Conservation (phyloP, 2,329 filamentous ascomycete species). For the Acrocalymma vagum region DNA sequence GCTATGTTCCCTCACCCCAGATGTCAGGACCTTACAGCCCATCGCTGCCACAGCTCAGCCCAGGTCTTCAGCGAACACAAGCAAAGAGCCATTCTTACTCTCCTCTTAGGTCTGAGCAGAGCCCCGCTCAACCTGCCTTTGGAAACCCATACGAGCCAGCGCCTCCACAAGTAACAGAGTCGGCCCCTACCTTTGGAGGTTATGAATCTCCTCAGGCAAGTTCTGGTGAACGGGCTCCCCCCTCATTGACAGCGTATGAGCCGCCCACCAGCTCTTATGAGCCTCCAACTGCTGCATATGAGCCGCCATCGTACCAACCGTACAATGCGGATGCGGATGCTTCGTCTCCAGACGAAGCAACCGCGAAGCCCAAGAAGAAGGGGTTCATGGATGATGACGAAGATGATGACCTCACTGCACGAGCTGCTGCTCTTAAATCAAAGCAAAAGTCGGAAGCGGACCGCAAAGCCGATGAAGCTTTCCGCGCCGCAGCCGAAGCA, state of each 20-base stretch:
- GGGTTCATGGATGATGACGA: conserved; percentile 85
- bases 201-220: conserved; percentile 35
- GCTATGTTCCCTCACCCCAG: conserved; percentile 36
- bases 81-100: conserved; percentile 42
- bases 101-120: conserved; percentile 38
- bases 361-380: conserved; percentile 67
- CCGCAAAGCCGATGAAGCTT: conserved; percentile 82
- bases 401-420: conserved; percentile 68
- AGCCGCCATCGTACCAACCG: conserved; percentile 53
- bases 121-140: conserved; percentile 31
- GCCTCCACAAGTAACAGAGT: conserved; percentile 30
- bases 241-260: conserved; percentile 25
- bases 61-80: conserved; percentile 29
- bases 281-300: conserved; percentile 34
- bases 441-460: conserved; percentile 68
- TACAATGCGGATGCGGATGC: conserved; percentile 62
- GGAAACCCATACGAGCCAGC: conserved; percentile 39
- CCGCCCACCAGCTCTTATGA: conserved; percentile 44
- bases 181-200: conserved; percentile 32
- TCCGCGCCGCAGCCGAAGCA: conserved; percentile 81
- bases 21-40: conserved; percentile 39
- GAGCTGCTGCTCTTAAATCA: conserved; percentile 62
- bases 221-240: conserved; percentile 27
- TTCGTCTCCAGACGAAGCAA: conserved; percentile 50
- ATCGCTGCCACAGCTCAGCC: conserved; percentile 39